Evolutionary conservation across 75 land plant species (phyloP).

Genomic region (Picea glauca): DNA sequence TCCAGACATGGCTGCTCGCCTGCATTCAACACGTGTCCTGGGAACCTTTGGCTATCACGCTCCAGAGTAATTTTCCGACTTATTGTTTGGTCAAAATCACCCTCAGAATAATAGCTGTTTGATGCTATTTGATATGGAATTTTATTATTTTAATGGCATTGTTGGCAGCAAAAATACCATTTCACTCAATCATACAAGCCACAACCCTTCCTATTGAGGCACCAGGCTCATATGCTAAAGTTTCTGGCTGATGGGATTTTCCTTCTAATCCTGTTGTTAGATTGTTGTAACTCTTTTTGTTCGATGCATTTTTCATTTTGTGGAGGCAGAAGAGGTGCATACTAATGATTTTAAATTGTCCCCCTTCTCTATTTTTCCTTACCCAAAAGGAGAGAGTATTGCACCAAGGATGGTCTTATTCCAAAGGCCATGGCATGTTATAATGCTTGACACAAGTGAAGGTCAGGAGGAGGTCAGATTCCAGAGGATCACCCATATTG

Average conservation of each 20-base stretch:
- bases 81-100: neutral
- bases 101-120: neutral
- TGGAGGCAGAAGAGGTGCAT: neutral
- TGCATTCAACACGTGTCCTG: constrained; percentile 76
- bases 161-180: neutral
- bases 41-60: constrained; percentile 86
- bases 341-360: neutral
- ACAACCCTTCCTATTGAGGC: too few relatives aligned
- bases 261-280: too few relatives aligned
- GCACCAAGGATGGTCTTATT: neutral
- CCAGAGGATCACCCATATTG: neutral
- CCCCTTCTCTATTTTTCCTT: neutral
- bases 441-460: neutral
- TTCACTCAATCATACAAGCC: neutral
- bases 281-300: too few relatives aligned
- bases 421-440: neutral
- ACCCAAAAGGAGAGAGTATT: neutral
- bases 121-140: neutral
- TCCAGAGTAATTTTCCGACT: constrained; percentile 49
- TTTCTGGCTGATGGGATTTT: too few relatives aligned
- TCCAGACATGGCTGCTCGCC: constrained; percentile 87
- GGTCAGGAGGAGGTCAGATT: neutral
- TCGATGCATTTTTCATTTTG: neutral
- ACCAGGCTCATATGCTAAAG: too few relatives aligned
- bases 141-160: neutral